These are phyloP conservation scores for Ceratocystis albifundus DNA, from an alignment of 2,329 filamentous ascomycete genomes.

Conservation along the genomic window DNA sequence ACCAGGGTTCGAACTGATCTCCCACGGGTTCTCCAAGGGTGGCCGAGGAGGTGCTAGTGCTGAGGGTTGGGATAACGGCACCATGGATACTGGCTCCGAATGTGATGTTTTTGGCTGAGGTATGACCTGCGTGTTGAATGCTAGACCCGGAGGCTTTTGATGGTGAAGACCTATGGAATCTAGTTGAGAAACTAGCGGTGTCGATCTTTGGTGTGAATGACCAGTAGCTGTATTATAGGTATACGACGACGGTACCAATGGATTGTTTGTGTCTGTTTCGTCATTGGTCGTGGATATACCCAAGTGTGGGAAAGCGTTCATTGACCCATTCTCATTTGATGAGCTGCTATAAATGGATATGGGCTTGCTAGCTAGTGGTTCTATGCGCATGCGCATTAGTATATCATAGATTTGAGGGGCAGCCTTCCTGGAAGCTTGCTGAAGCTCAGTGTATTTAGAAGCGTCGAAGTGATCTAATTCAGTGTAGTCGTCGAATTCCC, in stretches of 20 bases:
- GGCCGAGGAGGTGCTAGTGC: constrained; percentile 26
- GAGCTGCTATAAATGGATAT: constrained; percentile 16
- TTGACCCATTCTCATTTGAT: constrained; percentile 9
- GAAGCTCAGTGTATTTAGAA: constrained; percentile 39
- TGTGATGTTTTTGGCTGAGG: background rate
- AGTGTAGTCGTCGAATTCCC: constrained; percentile 47
- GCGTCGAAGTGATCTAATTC: constrained; percentile 41
- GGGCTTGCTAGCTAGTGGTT: background rate
- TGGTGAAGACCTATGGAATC: constrained; percentile 13
- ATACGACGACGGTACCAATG: background rate
- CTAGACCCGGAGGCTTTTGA: background rate
- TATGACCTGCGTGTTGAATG: constrained; percentile 3
- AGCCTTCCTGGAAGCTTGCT: constrained; percentile 37
- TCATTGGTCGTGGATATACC: background rate
- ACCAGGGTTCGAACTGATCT: constrained; percentile 28
- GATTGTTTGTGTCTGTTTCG: background rate
- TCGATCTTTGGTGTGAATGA: constrained; percentile 7
- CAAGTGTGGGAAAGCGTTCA: background rate
- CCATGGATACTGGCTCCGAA: background rate
- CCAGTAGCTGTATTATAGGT: background rate
- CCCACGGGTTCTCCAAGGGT: constrained; percentile 37
- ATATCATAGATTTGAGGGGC: constrained; percentile 41
- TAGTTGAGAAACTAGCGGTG: background rate
- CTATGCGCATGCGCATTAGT: constrained; percentile 43
- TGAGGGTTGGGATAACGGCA: constrained; percentile 6